Evolutionary conservation across 176 grass and related monocot species (phyloP), one percentile per base, ranked within the genome.

Genomic region (Phyllostachys edulis): DNA sequence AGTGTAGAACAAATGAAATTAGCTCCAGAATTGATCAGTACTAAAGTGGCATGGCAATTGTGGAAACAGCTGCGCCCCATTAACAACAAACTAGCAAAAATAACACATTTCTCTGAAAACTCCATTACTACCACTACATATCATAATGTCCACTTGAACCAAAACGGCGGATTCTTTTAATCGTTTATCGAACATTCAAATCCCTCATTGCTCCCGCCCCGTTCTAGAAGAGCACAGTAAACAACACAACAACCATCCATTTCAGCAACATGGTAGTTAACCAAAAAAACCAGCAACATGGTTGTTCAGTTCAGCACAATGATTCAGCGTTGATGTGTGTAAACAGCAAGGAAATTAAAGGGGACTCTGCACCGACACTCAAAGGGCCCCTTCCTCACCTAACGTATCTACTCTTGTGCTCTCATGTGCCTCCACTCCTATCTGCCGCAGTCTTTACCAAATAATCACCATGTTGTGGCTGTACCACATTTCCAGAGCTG

Each of bases 321-420:
- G 74, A 90, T 83, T 83, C 73, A 68, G 2, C 60, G 38, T 39
- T 14, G 32, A 49, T 62, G 50, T 44, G 69, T 83, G 9, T 67
- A 73, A 73, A 45, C 34, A 77, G 6, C 34, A 82, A 57, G 62
- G 39, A 23, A 67, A 54, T 20, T 54, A 60, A 24, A 59, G 5
- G 5, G 37, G 40, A 73, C 52, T 51, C 84, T 87, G 88, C 79
- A 83, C 12, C 68, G 21, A 54, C 74, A 86, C 79, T 87, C 84
- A 82, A 83, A 90, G 84, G 52, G 67, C 68, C 45, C 1, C 66
- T 46, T 76, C 52, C 42, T 6, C 63, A 85, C 71, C 88, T 27
- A 89, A 85, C 83, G 68, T 85, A 81, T 71, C 64, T 71, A 71
- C 9, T 37, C 23, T 52, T 66, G 49, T 73, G 66, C 79, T 49